A percentile compares a stretch with the other conserved stretches of the same genome.
phyloP scores from a whole-genome alignment of 2,329 filamentous ascomycete species.

The Ceratocystis cubensis region DNA sequence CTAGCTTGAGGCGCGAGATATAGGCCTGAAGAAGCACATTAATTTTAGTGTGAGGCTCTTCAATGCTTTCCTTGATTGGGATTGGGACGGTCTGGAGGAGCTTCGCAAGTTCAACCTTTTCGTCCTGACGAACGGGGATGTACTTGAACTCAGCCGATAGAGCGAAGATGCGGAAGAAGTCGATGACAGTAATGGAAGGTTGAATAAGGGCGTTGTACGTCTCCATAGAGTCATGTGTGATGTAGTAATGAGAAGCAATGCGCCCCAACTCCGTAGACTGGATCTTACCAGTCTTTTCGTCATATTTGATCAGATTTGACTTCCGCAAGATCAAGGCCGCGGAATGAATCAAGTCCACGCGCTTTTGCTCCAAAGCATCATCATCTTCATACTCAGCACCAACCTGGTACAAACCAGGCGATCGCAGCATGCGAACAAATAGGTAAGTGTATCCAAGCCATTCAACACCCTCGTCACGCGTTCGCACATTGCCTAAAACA shows the following conservation, averaged over 20 bases:
- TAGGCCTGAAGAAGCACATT: conserved; percentile 95
- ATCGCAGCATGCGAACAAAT: conserved; percentile 93
- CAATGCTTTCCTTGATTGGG: conserved; percentile 93
- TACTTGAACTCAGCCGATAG: conserved; percentile 98
- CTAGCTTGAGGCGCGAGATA: conserved; percentile 85
- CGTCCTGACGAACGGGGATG: conserved; percentile 92
- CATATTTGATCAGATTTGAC: conserved; percentile 83
- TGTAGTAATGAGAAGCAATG: conserved; percentile 97
- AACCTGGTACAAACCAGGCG: conserved; percentile 87
- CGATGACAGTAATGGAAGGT: conserved; percentile 81
- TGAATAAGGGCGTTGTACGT: conserved; percentile 95
- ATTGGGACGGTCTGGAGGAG: conserved; percentile 81
- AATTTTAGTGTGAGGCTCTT: conserved; percentile 94
- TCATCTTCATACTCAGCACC: conserved; percentile 93
- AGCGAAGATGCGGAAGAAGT: conserved; percentile 92
- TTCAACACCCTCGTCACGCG: conserved; percentile 90
- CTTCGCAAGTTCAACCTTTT: conserved; percentile 92
- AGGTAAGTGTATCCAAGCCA: conserved; percentile 98
- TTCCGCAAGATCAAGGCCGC: conserved; percentile 78
- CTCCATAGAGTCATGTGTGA: conserved; percentile 89
- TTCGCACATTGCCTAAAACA: conserved; percentile 85
- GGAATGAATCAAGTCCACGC: conserved; percentile 93
- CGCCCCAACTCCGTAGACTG: conserved; percentile 89
- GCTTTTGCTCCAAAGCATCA: conserved; percentile 81
- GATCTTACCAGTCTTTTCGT: conserved; percentile 79